phyloP scores from a whole-genome alignment of 176 grass and related monocot genomes.

The Bothriochloa decipiens region DNA sequence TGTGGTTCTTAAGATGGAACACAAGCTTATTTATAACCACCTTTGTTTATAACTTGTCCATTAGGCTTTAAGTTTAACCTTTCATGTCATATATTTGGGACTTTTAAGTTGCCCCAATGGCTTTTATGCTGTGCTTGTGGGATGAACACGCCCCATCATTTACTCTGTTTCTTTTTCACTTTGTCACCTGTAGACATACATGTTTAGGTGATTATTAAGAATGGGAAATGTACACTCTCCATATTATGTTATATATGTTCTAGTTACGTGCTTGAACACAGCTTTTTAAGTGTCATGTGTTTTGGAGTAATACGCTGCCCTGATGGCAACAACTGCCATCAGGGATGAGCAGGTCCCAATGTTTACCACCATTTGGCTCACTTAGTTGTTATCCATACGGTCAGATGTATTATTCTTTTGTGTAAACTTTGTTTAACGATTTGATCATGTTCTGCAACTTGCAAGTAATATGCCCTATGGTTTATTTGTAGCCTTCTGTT shows the following conservation, averaged over 20 bases:
- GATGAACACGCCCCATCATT: conserved; percentile 36
- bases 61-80: no score
- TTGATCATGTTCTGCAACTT: no score
- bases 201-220: conserved; percentile 56
- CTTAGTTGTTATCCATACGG: background rate
- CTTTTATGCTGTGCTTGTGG: conserved; percentile 36
- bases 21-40: no score
- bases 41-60: no score
- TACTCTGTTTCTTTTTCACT: conserved; percentile 44
- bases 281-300: background rate
- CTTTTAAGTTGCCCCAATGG: conserved; percentile 43
- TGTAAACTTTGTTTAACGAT: no score
- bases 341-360: background rate
- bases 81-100: background rate
- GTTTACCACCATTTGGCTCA: background rate
- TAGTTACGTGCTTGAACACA: background rate
- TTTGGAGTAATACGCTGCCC: no score
- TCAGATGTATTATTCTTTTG: no score
- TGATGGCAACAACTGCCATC: no score
- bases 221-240: background rate
- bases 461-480: no score
- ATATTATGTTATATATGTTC: background rate
- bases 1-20: no score
- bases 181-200: conserved; percentile 42
- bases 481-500: no score